These are phyloP conservation scores for Rhodotorula sp. DNA, from an alignment of 1,284 basidiomycete species.

Conservation along the genomic window DNA sequence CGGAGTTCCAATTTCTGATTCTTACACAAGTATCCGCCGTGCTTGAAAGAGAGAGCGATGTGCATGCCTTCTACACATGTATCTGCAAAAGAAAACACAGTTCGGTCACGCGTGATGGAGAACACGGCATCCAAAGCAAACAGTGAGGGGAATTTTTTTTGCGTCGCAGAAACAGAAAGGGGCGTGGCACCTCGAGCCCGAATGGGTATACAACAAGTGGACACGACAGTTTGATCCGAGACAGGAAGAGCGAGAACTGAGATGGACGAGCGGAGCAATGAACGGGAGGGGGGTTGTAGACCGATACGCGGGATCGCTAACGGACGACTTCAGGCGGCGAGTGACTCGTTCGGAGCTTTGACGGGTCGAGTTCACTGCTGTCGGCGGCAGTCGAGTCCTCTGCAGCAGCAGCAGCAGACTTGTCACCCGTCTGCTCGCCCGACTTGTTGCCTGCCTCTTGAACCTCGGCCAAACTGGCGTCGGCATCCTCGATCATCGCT, in stretches of 20 bases:
- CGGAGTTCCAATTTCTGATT: neutral
- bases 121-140: neutral
- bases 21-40: neutral
- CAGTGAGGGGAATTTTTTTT: neutral
- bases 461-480: neutral
- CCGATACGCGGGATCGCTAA: neutral
- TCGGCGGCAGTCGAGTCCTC: neutral
- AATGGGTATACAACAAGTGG: too few species aligned
- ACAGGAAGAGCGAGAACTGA: neutral
- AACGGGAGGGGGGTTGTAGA: neutral
- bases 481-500: neutral
- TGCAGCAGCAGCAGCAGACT: neutral
- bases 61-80: neutral
- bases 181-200: too few species aligned
- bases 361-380: constrained; percentile 3
- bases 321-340: constrained; percentile 4
- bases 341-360: constrained; percentile 6
- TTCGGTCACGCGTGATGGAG: too few species aligned
- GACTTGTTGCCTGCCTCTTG: too few species aligned
- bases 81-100: neutral
- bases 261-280: neutral
- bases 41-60: neutral
- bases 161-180: too few species aligned
- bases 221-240: too few species aligned
- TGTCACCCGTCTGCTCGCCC: neutral